Base-by-base conservation (phyloP, 106 monocot species). In the Agapanthus africanus region DNA sequence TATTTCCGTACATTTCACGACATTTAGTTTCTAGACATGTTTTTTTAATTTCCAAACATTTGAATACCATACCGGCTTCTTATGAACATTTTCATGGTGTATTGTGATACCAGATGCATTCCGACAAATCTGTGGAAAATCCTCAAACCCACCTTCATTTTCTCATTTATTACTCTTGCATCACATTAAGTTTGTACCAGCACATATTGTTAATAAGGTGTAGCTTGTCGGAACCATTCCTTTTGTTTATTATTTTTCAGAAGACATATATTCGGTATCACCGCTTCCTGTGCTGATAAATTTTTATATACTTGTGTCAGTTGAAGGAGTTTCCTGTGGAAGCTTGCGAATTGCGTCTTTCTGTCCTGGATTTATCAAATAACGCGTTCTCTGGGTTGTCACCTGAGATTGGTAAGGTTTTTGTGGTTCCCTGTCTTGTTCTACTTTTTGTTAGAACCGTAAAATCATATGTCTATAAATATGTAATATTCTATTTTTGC, bases 381-480 rank as follows among this genome's bases (percentile, higher is more conserved):
- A 97, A 97, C 75, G 86, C 91, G 27, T 77, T 97, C 27, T 88
- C 88, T 73, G 85, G 86, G 40, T 82, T 97, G 83, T 91, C 95
- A 64, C 78, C 91, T 65, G 91, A 97, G 72, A 79, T 97, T 62
- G 95, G 95, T 97, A 78, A 57, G 75, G 38, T 75, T 72, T 34
- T 40, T 26, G 63, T 11, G 16, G 27, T 40, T 27, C 4, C 11
- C 30, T 56, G 56, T 5, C 18, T 56, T 11, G 3, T 10, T 56
- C 28, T 28, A 30, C 30, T 56, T n/a, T n/a, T n/a, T 56, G 56
- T 50, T 3, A 56, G 56, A 56, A 39, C 40, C 41, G 40, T 19
- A 21, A 15, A 19, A 70, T 70, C 52, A 37, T 63, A 21, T n/a
- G 8, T 30, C 30, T 56, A 13, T 11, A 21, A n/a, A n/a, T n/a